Evolutionary conservation across 345 rosid species (phyloP).

Genomic region (Syzygium grande): DNA sequence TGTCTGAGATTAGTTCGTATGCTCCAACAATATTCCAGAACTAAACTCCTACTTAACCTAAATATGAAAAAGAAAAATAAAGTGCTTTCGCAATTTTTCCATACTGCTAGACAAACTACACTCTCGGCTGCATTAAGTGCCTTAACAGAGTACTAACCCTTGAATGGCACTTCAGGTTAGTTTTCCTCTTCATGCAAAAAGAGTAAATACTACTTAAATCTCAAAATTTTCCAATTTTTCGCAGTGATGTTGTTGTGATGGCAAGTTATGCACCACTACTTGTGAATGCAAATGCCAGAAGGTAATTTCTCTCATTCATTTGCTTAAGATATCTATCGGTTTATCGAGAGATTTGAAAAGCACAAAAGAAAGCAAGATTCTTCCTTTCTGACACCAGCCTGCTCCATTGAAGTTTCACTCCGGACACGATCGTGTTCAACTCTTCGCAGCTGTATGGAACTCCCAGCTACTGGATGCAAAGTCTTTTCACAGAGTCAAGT

Average conservation of each 20-base stretch:
- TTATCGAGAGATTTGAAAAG: neutral
- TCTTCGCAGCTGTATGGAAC: constrained; percentile 74
- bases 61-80: neutral
- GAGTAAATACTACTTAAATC: neutral
- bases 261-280: constrained; percentile 97
- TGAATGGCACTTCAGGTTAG: neutral
- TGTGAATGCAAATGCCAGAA: constrained; percentile 72
- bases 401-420: constrained; percentile 51
- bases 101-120: neutral
- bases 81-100: neutral
- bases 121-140: neutral
- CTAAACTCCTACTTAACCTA: neutral
- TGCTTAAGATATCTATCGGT: neutral
- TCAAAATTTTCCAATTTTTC: constrained; percentile 10
- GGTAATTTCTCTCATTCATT: constrained; percentile 22
- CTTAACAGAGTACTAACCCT: neutral
- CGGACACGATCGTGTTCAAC: constrained; percentile 89
- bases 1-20: neutral
- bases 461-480: constrained; percentile 96
- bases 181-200: neutral
- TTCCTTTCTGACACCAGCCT: neutral
- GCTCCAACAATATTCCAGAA: neutral
- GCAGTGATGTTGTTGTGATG: constrained; percentile 88
- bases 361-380: neutral
- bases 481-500: constrained; percentile 63